A percentile compares a stretch with the other conserved stretches of the same genome.
Conservation (phyloP, 352 stramenopile genomes). For the Phytophthora cactorum region DNA sequence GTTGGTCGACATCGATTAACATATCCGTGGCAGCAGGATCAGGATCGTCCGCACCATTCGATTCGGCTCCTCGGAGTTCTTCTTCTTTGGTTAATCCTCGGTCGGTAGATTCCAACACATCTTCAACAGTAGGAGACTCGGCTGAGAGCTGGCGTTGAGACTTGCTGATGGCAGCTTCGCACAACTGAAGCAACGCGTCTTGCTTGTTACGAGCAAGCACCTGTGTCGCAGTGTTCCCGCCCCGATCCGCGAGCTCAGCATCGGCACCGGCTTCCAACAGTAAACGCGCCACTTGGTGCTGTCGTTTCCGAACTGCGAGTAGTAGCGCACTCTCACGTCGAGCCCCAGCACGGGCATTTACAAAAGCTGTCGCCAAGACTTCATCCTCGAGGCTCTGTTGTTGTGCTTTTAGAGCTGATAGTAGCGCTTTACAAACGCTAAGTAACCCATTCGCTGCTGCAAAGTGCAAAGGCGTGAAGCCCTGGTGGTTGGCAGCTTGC, state of each 20-base stretch:
- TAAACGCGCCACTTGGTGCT: slow-evolving; percentile 47
- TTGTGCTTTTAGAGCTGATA: slow-evolving; percentile 43
- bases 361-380: slow-evolving; percentile 39
- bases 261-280: slow-evolving; percentile 54
- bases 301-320: slow-evolving; percentile 68
- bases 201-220: slow-evolving; percentile 60
- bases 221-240: slow-evolving; percentile 53
- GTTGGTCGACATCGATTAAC: slow-evolving; percentile 9
- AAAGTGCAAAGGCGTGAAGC: slow-evolving; percentile 71
- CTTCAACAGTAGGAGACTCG: slow-evolving; percentile 17
- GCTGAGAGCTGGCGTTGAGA: slow-evolving; percentile 18
- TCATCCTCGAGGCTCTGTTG: slow-evolving; percentile 42
- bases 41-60: slow-evolving; percentile 4
- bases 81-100: slow-evolving; percentile 24
- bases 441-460: slow-evolving; percentile 53
- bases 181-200: slow-evolving; percentile 55
- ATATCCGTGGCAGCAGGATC: background rate
- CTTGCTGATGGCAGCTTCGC: slow-evolving; percentile 29
- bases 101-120: slow-evolving; percentile 6
- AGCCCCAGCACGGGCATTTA: slow-evolving; percentile 35
- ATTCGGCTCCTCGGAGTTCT: slow-evolving; percentile 30
- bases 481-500: slow-evolving; percentile 58
- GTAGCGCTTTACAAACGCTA: slow-evolving; percentile 38
- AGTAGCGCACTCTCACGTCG: slow-evolving; percentile 66
- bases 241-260: slow-evolving; percentile 50